A percentile compares a stretch with the other conserved stretches of the same genome.
Evolutionary conservation across 257 asterid genomes (phyloP).

Genomic region (Solanum chmielewskii): DNA sequence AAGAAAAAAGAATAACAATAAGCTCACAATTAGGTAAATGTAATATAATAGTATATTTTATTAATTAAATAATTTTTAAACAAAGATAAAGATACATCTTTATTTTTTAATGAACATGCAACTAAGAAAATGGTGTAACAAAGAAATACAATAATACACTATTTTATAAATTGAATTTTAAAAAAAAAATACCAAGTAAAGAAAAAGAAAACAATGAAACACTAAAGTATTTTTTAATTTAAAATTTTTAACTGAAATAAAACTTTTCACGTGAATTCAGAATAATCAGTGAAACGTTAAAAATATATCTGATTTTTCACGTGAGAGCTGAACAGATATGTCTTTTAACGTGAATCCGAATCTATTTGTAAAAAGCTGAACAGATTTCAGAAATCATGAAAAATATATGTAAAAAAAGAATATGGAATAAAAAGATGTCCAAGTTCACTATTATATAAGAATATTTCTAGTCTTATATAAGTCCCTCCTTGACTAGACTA

Average conservation of each 20-base stretch:
- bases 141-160: background rate
- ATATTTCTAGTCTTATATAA: background rate
- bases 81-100: background rate
- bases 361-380: background rate
- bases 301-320: background rate
- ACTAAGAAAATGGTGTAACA: background rate
- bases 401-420: background rate
- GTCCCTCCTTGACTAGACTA: background rate
- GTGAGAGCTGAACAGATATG: background rate
- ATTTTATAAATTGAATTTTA: background rate
- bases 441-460: background rate
- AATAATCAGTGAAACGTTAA: background rate
- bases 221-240: background rate
- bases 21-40: background rate
- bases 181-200: background rate
- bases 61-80: background rate
- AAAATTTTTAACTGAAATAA: background rate
- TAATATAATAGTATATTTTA: background rate
- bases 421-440: background rate
- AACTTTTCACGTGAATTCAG: background rate
- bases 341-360: background rate
- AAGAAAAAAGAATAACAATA: background rate
- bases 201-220: background rate
- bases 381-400: background rate
- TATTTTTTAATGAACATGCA: background rate